A percentile compares a stretch with the other conserved stretches of the same genome.
phyloP scores from a whole-genome alignment of 768 basidiomycete genomes.

The Xerocomellus intermedius region DNA sequence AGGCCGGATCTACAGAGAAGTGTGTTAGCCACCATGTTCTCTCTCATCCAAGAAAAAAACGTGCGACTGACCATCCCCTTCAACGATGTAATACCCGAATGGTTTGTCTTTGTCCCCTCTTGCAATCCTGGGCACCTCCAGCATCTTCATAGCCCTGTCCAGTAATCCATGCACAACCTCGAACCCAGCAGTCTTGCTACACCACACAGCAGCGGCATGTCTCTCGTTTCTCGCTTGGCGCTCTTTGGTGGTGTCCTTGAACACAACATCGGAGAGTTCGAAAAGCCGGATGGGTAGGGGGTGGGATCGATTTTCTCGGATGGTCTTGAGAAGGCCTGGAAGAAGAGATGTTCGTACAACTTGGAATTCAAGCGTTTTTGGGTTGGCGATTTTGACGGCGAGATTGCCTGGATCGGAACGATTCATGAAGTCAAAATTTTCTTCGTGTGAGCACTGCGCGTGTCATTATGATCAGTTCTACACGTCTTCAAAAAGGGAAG shows the following conservation, averaged over 20 bases:
- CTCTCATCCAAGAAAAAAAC: not conserved
- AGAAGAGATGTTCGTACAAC: constrained; percentile 95
- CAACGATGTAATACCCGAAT: constrained; percentile 90
- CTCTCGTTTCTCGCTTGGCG: constrained; percentile 86
- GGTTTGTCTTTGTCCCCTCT: constrained; percentile 52
- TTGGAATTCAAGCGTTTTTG: constrained; percentile 97
- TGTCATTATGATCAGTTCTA: constrained; percentile 3
- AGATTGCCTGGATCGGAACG: constrained; percentile 75
- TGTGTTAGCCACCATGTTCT: constrained; percentile 2
- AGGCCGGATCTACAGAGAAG: constrained; percentile 70
- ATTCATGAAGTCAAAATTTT: constrained; percentile 95
- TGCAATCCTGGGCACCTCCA: constrained; percentile 82
- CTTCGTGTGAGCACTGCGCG: constrained; percentile 91
- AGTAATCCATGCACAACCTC: constrained; percentile 94
- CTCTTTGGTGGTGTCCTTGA: constrained; percentile 78
- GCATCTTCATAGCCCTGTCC: constrained; percentile 93
- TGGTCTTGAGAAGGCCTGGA: constrained; percentile 93
- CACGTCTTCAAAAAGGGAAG: not conserved
- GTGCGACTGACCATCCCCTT: constrained; percentile 66
- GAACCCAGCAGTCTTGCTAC: constrained; percentile 95
- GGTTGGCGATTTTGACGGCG: constrained; percentile 92
- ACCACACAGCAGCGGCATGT: constrained; percentile 90
- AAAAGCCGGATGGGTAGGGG: constrained; percentile 91
- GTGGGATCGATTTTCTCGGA: constrained; percentile 95
- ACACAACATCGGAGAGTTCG: constrained; percentile 89